Base-by-base conservation (phyloP, 768 basidiomycete genomes). In the Russula sp. region DNA sequence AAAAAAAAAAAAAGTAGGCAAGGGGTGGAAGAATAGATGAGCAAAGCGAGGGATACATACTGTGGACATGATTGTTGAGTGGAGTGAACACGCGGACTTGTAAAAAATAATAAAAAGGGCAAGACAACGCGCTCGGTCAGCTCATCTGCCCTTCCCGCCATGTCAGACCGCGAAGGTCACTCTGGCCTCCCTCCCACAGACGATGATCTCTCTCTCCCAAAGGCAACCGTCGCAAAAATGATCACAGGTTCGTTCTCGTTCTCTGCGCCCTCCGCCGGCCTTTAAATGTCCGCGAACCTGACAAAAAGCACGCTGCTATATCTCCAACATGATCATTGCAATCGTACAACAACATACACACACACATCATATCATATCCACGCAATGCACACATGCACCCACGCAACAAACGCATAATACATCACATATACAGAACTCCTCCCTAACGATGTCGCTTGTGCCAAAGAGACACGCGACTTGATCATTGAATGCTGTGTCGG, bases 401-500 rank as follows among this genome's bases (percentile, higher is more conserved):
- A 13, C 55, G 20, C 42, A n/a, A 28, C 28, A 13, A n/a, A 32
- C 9, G 7, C 20, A 34, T 13, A 0, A 14, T 14, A n/a, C 20
- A 6, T 20, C 22, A 8, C 49, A 24, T 51, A 14, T 44, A 24
- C 74, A 98, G 97, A 99, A 71, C 77, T 98, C 67, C 83, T 98
- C 18, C 94, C 96, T 26, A 83, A 76, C 69, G 95, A 97, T 71
- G 81, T 96, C 14, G 80, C 85, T 34, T 98, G 94, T 72, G 85
- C 94, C 28, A 98, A 98, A 77, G 97, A 98, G 71, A 96, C 96
- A 67, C 88, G 94, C 70, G 97, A 98, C 80, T 77, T 98, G 67
- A 89, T 99, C 48, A 94, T 95, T 75, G 94, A 98, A 78, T 98
- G 95, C 71, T 98, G 96, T 85, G 93, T 98, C 84, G 97, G 97